phyloP scores from a whole-genome alignment of 495 filamentous ascomycete species.

The Letharia columbiana region DNA sequence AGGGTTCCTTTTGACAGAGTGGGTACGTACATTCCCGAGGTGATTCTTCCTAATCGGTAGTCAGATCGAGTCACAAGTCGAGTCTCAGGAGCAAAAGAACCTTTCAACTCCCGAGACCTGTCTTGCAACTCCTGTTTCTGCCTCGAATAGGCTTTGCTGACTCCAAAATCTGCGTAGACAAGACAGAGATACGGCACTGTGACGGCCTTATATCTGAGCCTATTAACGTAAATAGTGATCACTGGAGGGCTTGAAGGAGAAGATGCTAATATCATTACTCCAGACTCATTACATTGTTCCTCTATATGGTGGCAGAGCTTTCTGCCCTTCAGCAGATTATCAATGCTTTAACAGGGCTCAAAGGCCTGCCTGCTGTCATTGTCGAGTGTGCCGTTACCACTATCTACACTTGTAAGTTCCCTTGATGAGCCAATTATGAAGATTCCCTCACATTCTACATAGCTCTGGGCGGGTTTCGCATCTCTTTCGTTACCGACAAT shows the following conservation, averaged over 20 bases:
- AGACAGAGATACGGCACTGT: slow-evolving; percentile 59
- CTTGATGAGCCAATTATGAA: background rate
- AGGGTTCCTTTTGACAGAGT: slow-evolving; percentile 72
- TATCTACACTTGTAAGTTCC: slow-evolving; percentile 61
- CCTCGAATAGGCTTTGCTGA: background rate
- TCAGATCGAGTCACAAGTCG: background rate
- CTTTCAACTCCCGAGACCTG: background rate
- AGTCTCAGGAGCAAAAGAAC: no score
- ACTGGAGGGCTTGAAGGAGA: background rate
- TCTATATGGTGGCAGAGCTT: slow-evolving; percentile 75
- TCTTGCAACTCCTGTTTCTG: background rate
- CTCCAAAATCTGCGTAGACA: background rate
- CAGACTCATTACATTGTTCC: slow-evolving; percentile 61
- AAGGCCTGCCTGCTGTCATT: slow-evolving; percentile 64
- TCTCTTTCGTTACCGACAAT: slow-evolving; percentile 72
- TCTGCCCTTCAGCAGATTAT: slow-evolving; percentile 67
- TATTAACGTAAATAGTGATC: slow-evolving; percentile 45
- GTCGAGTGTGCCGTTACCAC: slow-evolving; percentile 64
- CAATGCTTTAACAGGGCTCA: slow-evolving; percentile 57
- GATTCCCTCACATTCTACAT: background rate
- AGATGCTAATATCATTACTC: background rate
- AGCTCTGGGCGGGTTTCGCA: slow-evolving; percentile 67
- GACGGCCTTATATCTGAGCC: slow-evolving; percentile 58
- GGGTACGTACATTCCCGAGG: slow-evolving; percentile 29
- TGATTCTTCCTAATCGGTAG: background rate